Evolutionary conservation across 2,329 filamentous ascomycete genomes (phyloP).

Genomic region (Penicillium decumbens): DNA sequence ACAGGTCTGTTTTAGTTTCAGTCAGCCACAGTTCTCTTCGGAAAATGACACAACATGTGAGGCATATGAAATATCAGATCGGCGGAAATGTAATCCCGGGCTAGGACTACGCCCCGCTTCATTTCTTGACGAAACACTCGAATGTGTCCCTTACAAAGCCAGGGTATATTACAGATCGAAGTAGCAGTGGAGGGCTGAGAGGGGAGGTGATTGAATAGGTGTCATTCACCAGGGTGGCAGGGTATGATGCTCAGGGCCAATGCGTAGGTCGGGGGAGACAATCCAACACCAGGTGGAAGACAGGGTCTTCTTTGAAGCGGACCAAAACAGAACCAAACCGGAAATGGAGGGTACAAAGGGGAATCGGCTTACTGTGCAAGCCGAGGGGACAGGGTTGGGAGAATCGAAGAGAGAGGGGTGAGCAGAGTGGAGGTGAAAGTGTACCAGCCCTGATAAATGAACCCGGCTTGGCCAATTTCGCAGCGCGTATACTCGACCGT

Average conservation of each 20-base stretch:
- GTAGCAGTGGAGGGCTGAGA: slow-evolving; percentile 12
- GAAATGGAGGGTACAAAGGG: neutral
- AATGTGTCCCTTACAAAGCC: neutral
- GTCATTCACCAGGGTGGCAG: neutral
- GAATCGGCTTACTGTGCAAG: slow-evolving; percentile 9
- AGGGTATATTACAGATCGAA: slow-evolving; percentile 3
- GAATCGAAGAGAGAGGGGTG: neutral
- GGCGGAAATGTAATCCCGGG: neutral
- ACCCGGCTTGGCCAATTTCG: neutral
- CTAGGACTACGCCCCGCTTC: neutral
- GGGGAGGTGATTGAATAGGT: neutral
- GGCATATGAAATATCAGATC: neutral
- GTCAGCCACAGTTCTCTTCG: neutral
- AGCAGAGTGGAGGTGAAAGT: neutral
- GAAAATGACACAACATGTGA: neutral
- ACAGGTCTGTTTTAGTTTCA: neutral
- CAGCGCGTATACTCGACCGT: slow-evolving; percentile 8
- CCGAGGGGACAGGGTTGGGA: neutral
- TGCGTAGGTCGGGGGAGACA: neutral
- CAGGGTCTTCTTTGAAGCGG: neutral
- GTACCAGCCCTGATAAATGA: neutral
- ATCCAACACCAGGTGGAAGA: neutral
- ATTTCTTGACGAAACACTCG: neutral
- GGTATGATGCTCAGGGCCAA: neutral
- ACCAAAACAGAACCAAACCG: neutral